Base-by-base conservation (phyloP, 2,329 filamentous ascomycete genomes). In the Epichloe gansuensis region DNA sequence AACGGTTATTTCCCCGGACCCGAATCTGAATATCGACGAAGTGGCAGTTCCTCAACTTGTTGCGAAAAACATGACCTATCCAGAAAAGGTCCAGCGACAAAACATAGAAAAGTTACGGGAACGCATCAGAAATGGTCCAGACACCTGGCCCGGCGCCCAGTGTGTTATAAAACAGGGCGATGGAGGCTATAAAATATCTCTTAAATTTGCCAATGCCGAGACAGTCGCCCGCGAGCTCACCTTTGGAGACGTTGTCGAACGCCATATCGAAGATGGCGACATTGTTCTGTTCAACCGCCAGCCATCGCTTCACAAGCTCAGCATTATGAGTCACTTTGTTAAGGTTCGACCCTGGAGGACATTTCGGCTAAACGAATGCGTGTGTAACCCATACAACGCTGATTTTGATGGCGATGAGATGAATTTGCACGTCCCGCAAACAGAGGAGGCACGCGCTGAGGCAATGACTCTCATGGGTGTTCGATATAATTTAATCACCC, bases 391-490 rank as follows among this genome's bases (percentile, higher is more conserved):
- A 3, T 98, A 98, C 75, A 98, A 98, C 61, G 93, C 93, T 52
- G 93, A 98, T 78, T 98, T 98, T 60, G 93, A 98, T 62, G 93
- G 93, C 54, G 93, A 98, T 61, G 93, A 98, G 68, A 98, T 98
- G 93, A 98, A 98, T 61, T 71, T 98, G 47, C 93, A 98, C 69
- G 90, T 98, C 15, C 93, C 93, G 2, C 93, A 98, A 65, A 97
- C 93, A 0, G 93, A 98, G 71, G 93, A 98, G 68, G 91, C 93
- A 11, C 81, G 93, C 53, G 88, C 91, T 2, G 93, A 98, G 68
- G 93, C 93, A 0, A 94, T 94, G 61, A 89, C 91, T 59, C 73
- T 98, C 47, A 98, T 98, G 93, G 93, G 93, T 42, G 90, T 98
- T 52, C 95, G 96, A 70, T 83, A 97, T 74, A 98, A 98, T 65